Percentiles rank a stretch among this genome's conserved stretches.
phyloP scores from a whole-genome alignment of 2,329 filamentous ascomycete species.

The Zasmidium citrigriseum region DNA sequence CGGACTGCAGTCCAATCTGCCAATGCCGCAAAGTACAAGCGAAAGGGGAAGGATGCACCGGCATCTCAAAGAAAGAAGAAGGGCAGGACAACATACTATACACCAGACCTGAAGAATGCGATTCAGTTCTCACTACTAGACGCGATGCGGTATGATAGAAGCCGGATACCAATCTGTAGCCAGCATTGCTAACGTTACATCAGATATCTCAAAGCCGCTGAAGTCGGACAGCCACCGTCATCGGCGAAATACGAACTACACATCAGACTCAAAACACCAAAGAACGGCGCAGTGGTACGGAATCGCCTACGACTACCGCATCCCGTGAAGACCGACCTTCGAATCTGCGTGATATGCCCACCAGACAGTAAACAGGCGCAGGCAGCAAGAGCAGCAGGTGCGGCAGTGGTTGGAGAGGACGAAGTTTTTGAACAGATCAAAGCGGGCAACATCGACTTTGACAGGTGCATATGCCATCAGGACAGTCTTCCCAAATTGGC shows the following conservation, averaged over 20 bases:
- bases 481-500: constrained; percentile 76
- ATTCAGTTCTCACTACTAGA: constrained; percentile 82
- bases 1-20: constrained; percentile 41
- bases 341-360: constrained; percentile 89
- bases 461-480: constrained; percentile 82
- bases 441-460: constrained; percentile 79
- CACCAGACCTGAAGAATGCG: constrained; percentile 62
- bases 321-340: constrained; percentile 83
- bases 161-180: not conserved
- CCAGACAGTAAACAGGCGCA: constrained; percentile 72
- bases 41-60: constrained; percentile 43
- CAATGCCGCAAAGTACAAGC: constrained; percentile 43
- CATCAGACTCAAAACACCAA: constrained; percentile 77
- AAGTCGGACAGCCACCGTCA: constrained; percentile 78
- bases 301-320: constrained; percentile 87
- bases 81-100: constrained; percentile 65
- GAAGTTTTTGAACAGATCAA: constrained; percentile 79
- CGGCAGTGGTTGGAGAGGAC: constrained; percentile 81
- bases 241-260: constrained; percentile 85
- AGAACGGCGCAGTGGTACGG: constrained; percentile 83
- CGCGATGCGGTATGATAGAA: constrained; percentile 72
- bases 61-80: constrained; percentile 64
- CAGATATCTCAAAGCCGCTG: constrained; percentile 87
- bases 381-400: constrained; percentile 76
- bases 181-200: not conserved